Conservation (phyloP, 2,329 filamentous ascomycete genomes). For the Fusarium lateritium region DNA sequence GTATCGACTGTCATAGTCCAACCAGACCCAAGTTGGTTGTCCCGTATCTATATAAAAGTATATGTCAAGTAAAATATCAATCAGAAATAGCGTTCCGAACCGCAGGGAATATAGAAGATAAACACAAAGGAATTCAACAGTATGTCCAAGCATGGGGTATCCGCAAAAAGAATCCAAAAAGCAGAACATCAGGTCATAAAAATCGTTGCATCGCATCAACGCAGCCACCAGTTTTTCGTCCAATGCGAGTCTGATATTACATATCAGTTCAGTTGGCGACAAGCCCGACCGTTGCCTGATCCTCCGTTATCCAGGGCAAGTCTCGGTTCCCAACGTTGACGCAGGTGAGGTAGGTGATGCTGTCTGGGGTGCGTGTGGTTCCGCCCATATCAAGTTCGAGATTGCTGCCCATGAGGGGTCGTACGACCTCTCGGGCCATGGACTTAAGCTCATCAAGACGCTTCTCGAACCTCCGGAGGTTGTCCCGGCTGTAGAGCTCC, state of each 20-base stretch:
- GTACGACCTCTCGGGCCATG: slow-evolving; percentile 85
- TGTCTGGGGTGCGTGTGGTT: slow-evolving; percentile 58
- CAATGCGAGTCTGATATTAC: slow-evolving; percentile 11
- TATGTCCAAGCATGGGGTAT: slow-evolving; percentile 45
- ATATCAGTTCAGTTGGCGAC: slow-evolving; percentile 27
- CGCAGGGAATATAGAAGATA: slow-evolving; percentile 35
- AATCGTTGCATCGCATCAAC: slow-evolving; percentile 43
- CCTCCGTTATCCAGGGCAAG: slow-evolving; percentile 64
- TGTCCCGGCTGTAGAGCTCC: slow-evolving; percentile 89
- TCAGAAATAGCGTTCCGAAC: slow-evolving; percentile 20
- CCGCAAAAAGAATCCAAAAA: slow-evolving; percentile 43
- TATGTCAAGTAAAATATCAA: slow-evolving; percentile 13
- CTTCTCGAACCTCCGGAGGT: slow-evolving; percentile 86
- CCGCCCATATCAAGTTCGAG: slow-evolving; percentile 80
- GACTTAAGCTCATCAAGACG: slow-evolving; percentile 90
- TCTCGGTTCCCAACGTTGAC: slow-evolving; percentile 64
- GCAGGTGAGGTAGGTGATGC: slow-evolving; percentile 67
- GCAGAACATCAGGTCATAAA: slow-evolving; percentile 43
- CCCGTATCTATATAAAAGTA: slow-evolving; percentile 33
- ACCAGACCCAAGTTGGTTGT: slow-evolving; percentile 12
- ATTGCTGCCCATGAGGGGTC: slow-evolving; percentile 87
- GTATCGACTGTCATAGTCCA: slow-evolving; percentile 21
- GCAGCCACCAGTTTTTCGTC: slow-evolving; percentile 21
- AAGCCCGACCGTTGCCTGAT: slow-evolving; percentile 42
- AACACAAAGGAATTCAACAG: slow-evolving; percentile 37